phyloP scores from a whole-genome alignment of 2,329 filamentous ascomycete genomes.

The Beauveria scarabaeidicola region DNA sequence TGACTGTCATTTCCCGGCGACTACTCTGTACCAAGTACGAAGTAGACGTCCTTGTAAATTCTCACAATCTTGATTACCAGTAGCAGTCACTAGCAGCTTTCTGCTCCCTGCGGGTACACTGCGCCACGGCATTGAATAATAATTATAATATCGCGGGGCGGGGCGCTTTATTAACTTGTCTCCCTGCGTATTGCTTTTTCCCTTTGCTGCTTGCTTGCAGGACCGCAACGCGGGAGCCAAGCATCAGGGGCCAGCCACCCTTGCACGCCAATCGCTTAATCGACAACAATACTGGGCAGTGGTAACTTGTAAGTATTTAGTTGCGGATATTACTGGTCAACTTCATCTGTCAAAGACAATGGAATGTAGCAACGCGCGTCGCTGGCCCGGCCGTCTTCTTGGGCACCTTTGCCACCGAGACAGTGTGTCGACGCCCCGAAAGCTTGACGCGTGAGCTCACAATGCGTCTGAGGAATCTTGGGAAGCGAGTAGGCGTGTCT shows the following conservation, averaged over 20 bases:
- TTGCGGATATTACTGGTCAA: background rate
- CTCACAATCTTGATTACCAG: too few relatives aligned
- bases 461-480: conserved; percentile 4
- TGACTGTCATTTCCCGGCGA: background rate
- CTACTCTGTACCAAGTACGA: too few relatives aligned
- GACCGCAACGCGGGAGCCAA: too few relatives aligned
- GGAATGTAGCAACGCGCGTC: background rate
- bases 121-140: background rate
- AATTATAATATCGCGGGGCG: background rate
- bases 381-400: background rate
- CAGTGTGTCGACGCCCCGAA: background rate
- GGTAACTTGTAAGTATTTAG: too few relatives aligned
- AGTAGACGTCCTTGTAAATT: too few relatives aligned
- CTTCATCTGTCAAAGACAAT: background rate
- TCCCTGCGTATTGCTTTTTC: conserved; percentile 6
- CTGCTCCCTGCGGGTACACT: background rate
- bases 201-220: background rate
- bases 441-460: conserved; percentile 5
- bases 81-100: too few relatives aligned
- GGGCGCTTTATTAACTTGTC: background rate
- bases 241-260: background rate
- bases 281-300: background rate
- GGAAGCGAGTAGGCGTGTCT: conserved; percentile 4
- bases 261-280: background rate
- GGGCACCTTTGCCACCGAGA: background rate